Base-by-base conservation (phyloP, 306 rosid genomes). In the Oxytropis ochrocephala region DNA sequence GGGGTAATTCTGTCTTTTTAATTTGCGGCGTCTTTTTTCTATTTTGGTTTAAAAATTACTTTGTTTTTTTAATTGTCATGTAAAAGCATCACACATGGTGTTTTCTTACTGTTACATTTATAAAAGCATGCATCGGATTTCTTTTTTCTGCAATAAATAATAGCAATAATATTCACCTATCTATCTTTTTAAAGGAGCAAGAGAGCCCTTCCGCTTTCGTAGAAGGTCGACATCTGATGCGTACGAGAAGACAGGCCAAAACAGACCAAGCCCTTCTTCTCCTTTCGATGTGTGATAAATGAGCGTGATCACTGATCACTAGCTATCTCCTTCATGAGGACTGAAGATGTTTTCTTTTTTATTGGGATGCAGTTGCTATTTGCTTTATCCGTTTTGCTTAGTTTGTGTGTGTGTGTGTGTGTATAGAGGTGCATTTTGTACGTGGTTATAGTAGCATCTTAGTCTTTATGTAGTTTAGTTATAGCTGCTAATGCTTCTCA, bases 221-320 rank as follows among this genome's bases (percentile, higher is more conserved):
- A 85, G 97, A 69, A 85, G 80, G 90, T 94, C 97, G 29, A 39
- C 88, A 12, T 88, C 99, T 21, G 97, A 88, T 49, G 88, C 90
- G 1, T 82, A 54, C 67, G 87, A 86, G 84, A 91, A 91, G 87
- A 64, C 87, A 42, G 73, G 77, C 64, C 50, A 72, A 36, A 81
- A 44, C 78, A 76, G 89, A 85, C 51, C 87, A 75, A 78, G 80
- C 89, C 17, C 96, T 86, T 33, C 89, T 78, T 27, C 96, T 94
- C 78, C 95, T 88, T 87, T 70, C 88, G 88, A 90, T 83, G 91
- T 85, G 86, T 89, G 95, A 92, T 50, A 79, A 69, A 65, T 85
- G 76, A 81, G n/a, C 16, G 8, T 47, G 4, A 4, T 33, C 44
- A 3, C 38, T 38, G 18, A n/a, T n/a, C n/a, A n/a, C n/a, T n/a